A percentile compares a stretch with the other conserved stretches of the same genome.
phyloP scores from a whole-genome alignment of 2,329 filamentous ascomycete genomes.

The Penicillium sp. region DNA sequence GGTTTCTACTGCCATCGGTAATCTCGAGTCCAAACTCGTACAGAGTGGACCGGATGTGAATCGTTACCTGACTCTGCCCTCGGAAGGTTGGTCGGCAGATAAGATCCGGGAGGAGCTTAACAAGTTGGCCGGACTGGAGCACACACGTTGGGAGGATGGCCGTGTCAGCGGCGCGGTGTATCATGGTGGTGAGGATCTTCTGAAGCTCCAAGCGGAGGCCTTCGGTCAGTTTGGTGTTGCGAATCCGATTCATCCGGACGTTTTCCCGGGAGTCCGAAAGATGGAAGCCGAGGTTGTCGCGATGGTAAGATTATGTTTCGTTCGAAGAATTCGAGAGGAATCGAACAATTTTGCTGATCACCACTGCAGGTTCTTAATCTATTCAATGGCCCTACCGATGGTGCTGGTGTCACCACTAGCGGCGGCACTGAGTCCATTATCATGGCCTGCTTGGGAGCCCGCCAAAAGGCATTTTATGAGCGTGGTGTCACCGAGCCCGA shows the following conservation, averaged over 20 bases:
- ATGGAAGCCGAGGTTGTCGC: slow-evolving; percentile 98
- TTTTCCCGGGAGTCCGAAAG: slow-evolving; percentile 96
- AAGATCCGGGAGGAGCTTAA: slow-evolving; percentile 79
- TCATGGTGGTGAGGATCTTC: slow-evolving; percentile 81
- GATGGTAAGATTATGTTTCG: slow-evolving; percentile 67
- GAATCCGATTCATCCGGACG: slow-evolving; percentile 96
- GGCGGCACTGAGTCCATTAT: slow-evolving; percentile 96
- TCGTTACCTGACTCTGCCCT: slow-evolving; percentile 76
- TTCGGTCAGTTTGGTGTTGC: slow-evolving; percentile 93
- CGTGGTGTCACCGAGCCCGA: slow-evolving; percentile 89
- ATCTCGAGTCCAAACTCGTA: slow-evolving; percentile 83
- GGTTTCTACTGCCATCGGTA: slow-evolving; percentile 76
- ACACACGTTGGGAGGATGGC: slow-evolving; percentile 96
- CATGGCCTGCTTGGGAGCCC: slow-evolving; percentile 88
- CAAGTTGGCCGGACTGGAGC: slow-evolving; percentile 80
- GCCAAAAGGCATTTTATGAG: slow-evolving; percentile 85
- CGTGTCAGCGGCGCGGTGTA: slow-evolving; percentile 94
- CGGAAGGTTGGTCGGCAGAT: slow-evolving; percentile 80
- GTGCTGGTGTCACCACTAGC: slow-evolving; percentile 85
- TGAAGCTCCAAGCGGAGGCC: slow-evolving; percentile 86
- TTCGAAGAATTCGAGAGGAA: not conserved
- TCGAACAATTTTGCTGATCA: slow-evolving; percentile 4
- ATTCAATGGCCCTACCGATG: slow-evolving; percentile 86
- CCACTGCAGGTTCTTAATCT: slow-evolving; percentile 65
- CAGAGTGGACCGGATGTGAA: slow-evolving; percentile 71